Base-by-base conservation (phyloP, 176 grass and related monocot species). In the Stipa capillata region DNA sequence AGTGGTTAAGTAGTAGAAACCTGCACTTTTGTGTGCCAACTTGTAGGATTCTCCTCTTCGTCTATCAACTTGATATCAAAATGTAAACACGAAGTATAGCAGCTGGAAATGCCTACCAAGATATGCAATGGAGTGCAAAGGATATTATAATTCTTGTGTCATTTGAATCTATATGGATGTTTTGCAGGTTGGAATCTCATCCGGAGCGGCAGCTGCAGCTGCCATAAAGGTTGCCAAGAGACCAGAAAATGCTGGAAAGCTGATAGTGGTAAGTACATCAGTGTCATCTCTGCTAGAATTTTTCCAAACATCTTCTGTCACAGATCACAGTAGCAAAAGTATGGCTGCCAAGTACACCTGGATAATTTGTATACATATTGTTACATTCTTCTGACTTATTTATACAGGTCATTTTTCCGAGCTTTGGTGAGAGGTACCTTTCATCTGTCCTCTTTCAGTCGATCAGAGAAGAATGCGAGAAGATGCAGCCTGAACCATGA, bases 351-450 rank as follows among this genome's bases (percentile, higher is more conserved):
- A 39, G 14, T 65, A 47, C 53, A 58, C 24, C 61, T 74, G 16
- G 15, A 36, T 71, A 33, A 65, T 64, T 42, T 2, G 13, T 75
- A 6, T 29, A 11, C 36, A 45, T 40, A 10, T 74, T n/a, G 5
- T 50, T 74, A 41, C 44, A 57, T 56, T 29, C n/a, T 81, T 73
- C 50, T 77, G 65, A 10, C 25, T 80, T 20, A 28, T 61, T 59
- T 80, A 43, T 80, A 7, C 80, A 98, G 96, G 90, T 94, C 72
- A 57, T 98, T 4, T 94, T 98, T 62, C 96, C 96, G 0, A 98
- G 96, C 80, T 94, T 98, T 81, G 96, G 96, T 16, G 96, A 98
- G 91, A 89, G 96, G 70, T 98, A 98, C 67, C 89, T 98, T 17
- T 98, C 95, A 0, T 85, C 92, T 11, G 81, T 83, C 63, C 87